Percentiles rank a stretch among this genome's conserved stretches.
Conservation (phyloP, 208 protist genomes). For the Leishmania aethiopica region DNA sequence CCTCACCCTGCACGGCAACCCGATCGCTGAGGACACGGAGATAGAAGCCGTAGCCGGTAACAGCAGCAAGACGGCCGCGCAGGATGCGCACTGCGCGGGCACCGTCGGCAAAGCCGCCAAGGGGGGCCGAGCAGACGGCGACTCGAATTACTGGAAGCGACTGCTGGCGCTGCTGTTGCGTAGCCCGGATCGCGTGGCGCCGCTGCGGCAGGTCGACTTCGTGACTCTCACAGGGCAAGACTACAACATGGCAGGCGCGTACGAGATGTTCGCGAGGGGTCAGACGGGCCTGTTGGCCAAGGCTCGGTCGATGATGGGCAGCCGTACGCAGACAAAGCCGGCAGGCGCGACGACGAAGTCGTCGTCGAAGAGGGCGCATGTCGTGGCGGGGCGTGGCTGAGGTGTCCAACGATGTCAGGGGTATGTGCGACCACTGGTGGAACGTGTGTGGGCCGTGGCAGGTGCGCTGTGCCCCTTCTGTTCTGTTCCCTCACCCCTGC, state of each 20-base stretch:
- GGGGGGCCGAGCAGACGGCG: slow-evolving; percentile 2
- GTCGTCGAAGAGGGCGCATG: not conserved
- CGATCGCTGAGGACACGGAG: slow-evolving; percentile 57
- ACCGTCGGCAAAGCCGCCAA: not conserved
- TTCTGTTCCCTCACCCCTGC: not conserved
- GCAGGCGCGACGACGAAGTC: not conserved
- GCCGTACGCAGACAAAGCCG: not conserved
- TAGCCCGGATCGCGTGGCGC: slow-evolving; percentile 48
- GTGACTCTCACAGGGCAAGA: slow-evolving; percentile 82
- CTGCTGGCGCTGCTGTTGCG: slow-evolving; percentile 57
- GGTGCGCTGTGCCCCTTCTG: not conserved
- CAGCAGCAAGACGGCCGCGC: not conserved
- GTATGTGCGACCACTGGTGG: not conserved
- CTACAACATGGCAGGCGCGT: slow-evolving; percentile 66
- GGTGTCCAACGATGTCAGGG: not conserved
- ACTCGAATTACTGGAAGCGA: slow-evolving; percentile 64
- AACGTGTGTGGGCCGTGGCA: not conserved
- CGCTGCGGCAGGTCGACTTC: slow-evolving; percentile 77
- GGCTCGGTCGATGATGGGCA: slow-evolving; percentile 34
- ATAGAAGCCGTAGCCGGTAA: not conserved
- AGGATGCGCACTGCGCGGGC: not conserved
- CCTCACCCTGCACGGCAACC: slow-evolving; percentile 86
- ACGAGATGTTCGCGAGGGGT: slow-evolving; percentile 68
- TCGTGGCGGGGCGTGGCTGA: not conserved
- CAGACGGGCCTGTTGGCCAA: slow-evolving; percentile 45